These are phyloP conservation scores for Brassica napus DNA, from an alignment of 345 rosid genomes.

Conservation along the genomic window Da-Ae NC_063442.1:7249001-7249500, in stretches of 20 bases:
- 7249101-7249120: conserved; percentile 7
- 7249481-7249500: conserved; percentile 82
- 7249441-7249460: conserved; percentile 16
- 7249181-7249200: conserved; percentile 95
- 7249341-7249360: conserved; percentile 91
- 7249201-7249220: conserved; percentile 77
- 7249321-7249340: conserved; percentile 87
- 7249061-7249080: conserved; percentile 18
- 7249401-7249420: not conserved
- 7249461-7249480: conserved; percentile 61
- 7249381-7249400: conserved; percentile 25
- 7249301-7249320: conserved; percentile 96
- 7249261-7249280: not conserved
- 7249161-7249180: conserved; percentile 96
- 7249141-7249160: conserved; percentile 97
- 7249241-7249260: not conserved
- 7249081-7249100: conserved; percentile 6
- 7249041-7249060: conserved; percentile 30
- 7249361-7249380: conserved; percentile 53
- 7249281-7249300: conserved; percentile 57
- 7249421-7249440: conserved; percentile 4
- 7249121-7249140: conserved; percentile 68
- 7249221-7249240: conserved; percentile 16
- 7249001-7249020: conserved; percentile 84
- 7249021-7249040: conserved; percentile 82